Percentiles rank a stretch among this genome's conserved stretches.
phyloP scores from a whole-genome alignment of 1,284 basidiomycete species.

The Tilletia horrida region DNA sequence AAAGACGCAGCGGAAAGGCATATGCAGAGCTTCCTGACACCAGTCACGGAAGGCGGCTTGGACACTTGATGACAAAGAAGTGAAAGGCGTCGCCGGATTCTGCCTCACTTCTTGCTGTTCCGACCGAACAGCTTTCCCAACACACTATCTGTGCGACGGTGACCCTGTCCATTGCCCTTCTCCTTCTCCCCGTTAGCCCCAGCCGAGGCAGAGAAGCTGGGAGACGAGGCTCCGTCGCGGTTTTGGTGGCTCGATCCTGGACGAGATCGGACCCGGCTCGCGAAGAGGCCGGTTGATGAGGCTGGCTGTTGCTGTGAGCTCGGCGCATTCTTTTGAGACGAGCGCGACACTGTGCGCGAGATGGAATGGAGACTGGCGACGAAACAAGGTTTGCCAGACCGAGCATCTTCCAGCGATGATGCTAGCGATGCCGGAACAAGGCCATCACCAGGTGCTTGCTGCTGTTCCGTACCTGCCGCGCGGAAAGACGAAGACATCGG shows the following conservation, averaged over 20 bases:
- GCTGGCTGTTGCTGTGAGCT: not conserved
- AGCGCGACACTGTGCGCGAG: not conserved
- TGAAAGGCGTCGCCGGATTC: too few species aligned
- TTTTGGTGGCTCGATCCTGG: too few species aligned
- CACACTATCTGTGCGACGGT: not conserved
- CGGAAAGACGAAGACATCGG: not conserved
- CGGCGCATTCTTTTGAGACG: not conserved
- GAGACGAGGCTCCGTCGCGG: not conserved
- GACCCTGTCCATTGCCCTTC: not conserved
- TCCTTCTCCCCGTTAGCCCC: not conserved
- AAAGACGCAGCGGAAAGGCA: too few species aligned
- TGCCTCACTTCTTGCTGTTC: not conserved
- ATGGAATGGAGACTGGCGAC: not conserved
- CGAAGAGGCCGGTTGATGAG: not conserved
- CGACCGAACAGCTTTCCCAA: slow-evolving; percentile 10
- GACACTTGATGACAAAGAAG: too few species aligned
- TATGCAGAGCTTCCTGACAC: too few species aligned
- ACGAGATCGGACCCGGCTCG: not conserved
- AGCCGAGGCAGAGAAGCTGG: not conserved
- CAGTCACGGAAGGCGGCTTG: too few species aligned
- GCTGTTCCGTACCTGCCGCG: too few species aligned
- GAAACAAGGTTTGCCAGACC: not conserved
- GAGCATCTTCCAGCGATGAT: too few species aligned
- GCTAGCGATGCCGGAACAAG: too few species aligned
- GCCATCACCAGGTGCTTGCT: too few species aligned